Evolutionary conservation across 305 asterid species (phyloP), one percentile per base, ranked within the genome.

Genomic region (Rubia balearica): DNA sequence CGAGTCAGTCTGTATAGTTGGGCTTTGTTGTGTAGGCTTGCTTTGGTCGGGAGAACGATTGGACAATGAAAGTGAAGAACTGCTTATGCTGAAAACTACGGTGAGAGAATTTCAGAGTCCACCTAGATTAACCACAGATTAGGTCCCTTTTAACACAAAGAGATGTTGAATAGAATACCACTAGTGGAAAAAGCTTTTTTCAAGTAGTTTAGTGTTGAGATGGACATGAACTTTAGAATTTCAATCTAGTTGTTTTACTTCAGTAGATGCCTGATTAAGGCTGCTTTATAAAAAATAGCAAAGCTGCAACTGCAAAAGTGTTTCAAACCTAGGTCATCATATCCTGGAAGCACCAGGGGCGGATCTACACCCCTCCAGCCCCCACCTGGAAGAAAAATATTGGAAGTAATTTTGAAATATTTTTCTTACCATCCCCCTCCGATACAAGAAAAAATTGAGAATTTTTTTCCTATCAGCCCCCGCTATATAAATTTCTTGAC

Each of bases 51-150:
- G 36, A 11, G 40, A 42, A 66, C 1, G 30, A 33, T 16, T 40
- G 27, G 38, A 4, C 21, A 2, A 14, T 16, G 24, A 64, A 64
- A 38, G 21, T 11, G 33, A 22, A 5, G 21, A 5, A 13, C 57
- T 43, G 19, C 11, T 19, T 24, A 22, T 24, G 41, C 24, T 67
- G 60, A 24, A 22, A 27, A 21, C 7, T 21, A 1, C 4, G 56
- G 46, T 42, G 70, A 66, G 70, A 40, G 10, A 66, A 45, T 19
- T 66, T 22, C 11, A 41, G 56, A 10, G n/a, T 66, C 11, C 56
- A 12, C 38, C 33, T 65, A 10, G 9, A 53, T 43, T 21, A 8
- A 13, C 57, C 5, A 63, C 51, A 36, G 43, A 9, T 41, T 41
- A 19, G 69, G 38, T 65, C 19, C n/a, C 10, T 19, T 67, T 46